Evolutionary conservation across 2,329 filamentous ascomycete genomes (phyloP).

Genomic region (Penicillium sp.): DNA sequence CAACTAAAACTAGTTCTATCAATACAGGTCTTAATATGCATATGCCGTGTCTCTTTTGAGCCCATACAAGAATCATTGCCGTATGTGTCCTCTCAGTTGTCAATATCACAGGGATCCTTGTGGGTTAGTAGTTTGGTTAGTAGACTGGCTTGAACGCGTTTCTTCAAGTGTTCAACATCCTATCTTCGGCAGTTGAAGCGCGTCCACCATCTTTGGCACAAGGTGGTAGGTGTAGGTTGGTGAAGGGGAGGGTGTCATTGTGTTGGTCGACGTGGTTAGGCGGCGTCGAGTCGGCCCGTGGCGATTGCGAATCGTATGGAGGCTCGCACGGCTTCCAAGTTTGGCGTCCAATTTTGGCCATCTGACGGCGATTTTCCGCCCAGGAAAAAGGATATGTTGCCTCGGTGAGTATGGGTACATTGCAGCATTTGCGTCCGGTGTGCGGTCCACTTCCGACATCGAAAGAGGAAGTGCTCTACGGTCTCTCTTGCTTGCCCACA

Average conservation of each 20-base stretch:
- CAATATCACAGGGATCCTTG: constrained; percentile 22
- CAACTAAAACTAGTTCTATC: constrained; percentile 18
- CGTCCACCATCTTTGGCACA: constrained; percentile 11
- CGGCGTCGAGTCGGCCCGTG: constrained; percentile 25
- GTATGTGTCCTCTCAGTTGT: constrained; percentile 20
- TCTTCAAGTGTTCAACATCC: too few relatives aligned
- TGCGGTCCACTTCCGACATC: too few relatives aligned
- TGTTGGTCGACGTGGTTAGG: constrained; percentile 20
- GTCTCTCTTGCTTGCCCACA: too few relatives aligned
- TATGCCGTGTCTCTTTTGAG: constrained; percentile 24
- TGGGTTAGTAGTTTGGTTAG: constrained; percentile 32
- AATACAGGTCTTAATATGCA: too few relatives aligned
- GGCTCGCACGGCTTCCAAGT: constrained; percentile 28
- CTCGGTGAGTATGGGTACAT: too few relatives aligned
- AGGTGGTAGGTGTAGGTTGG: constrained; percentile 24
- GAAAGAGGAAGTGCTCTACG: too few relatives aligned
- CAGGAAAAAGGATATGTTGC: constrained; percentile 1
- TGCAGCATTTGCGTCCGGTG: too few relatives aligned
- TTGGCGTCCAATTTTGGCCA: constrained; percentile 28
- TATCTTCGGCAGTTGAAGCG: too few relatives aligned
- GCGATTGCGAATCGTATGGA: constrained; percentile 32
- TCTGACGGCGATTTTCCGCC: constrained; percentile 24
- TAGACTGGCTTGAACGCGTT: too few relatives aligned
- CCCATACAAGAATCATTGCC: constrained; percentile 23
- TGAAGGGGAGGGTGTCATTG: constrained; percentile 2